Conservation (phyloP, 2,329 filamentous ascomycete genomes). For the Penicillium sp. region DNA sequence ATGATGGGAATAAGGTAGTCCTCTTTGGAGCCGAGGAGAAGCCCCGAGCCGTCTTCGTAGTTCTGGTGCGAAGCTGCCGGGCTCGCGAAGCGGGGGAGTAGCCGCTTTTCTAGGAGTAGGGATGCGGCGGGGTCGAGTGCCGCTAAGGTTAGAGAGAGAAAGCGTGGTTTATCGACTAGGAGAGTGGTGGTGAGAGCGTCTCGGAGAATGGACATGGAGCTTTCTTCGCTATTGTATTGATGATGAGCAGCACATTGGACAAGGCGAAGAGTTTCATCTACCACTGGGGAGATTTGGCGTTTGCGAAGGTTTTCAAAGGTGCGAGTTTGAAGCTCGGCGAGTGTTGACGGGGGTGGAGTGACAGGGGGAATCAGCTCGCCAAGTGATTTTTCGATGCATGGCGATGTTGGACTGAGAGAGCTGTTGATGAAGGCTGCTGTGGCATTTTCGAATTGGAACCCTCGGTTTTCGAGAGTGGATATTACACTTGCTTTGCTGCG, state of each 20-base stretch:
- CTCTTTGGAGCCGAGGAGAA: constrained; percentile 70
- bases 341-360: constrained; percentile 74
- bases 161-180: constrained; percentile 46
- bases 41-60: constrained; percentile 54
- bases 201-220: constrained; percentile 40
- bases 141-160: constrained; percentile 50
- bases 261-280: constrained; percentile 68
- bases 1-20: constrained; percentile 81
- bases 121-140: constrained; percentile 47
- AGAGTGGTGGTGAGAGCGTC: constrained; percentile 39
- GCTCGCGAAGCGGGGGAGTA: constrained; percentile 69
- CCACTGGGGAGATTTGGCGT: constrained; percentile 70
- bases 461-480: constrained; percentile 71
- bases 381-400: constrained; percentile 24
- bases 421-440: constrained; percentile 65
- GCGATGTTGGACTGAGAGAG: constrained; percentile 41
- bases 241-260: constrained; percentile 76
- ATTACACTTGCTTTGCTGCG: constrained; percentile 74
- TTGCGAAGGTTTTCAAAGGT: constrained; percentile 84
- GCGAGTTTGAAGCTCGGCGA: constrained; percentile 75
- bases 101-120: constrained; percentile 45
- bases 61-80: constrained; percentile 43
- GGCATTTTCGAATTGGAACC: constrained; percentile 77
- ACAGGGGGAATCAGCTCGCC: constrained; percentile 47
- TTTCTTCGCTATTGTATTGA: constrained; percentile 41